A percentile compares a stretch with the other conserved stretches of the same genome.
phyloP scores from a whole-genome alignment of 176 grass and related monocot species.

The Tillandsia leiboldiana region DNA sequence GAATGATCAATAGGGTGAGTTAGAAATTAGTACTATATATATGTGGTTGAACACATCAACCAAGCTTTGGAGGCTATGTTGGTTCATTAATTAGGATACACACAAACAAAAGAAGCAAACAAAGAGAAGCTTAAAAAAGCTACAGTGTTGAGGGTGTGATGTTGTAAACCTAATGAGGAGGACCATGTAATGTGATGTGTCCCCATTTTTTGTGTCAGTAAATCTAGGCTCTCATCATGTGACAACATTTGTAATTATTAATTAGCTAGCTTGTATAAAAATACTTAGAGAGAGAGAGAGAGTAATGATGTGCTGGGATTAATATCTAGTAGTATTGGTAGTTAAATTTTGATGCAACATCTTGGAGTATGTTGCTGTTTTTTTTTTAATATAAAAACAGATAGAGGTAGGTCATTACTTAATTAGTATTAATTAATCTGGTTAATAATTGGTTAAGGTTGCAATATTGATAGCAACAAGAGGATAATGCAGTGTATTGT shows the following conservation, averaged over 20 bases:
- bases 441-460: background rate
- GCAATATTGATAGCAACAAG: too few species aligned
- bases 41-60: background rate
- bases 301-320: too few species aligned
- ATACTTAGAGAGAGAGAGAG: background rate
- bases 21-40: too few species aligned
- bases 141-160: background rate
- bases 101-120: background rate
- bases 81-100: conserved; percentile 1
- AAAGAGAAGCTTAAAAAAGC: background rate
- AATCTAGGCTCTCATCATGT: conserved; percentile 1
- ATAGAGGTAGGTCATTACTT: background rate
- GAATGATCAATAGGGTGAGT: background rate
- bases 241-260: background rate
- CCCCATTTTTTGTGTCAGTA: conserved; percentile 1
- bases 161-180: background rate
- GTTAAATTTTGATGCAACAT: too few species aligned
- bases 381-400: background rate
- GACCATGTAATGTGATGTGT: background rate
- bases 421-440: background rate
- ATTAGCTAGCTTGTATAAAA: background rate
- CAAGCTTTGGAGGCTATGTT: background rate
- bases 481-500: too few species aligned
- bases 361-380: too few species aligned
- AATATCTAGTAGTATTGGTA: too few species aligned